Conservation (phyloP, 371 early-diverging fungal genomes). For the Mucor circinelloides region DNA sequence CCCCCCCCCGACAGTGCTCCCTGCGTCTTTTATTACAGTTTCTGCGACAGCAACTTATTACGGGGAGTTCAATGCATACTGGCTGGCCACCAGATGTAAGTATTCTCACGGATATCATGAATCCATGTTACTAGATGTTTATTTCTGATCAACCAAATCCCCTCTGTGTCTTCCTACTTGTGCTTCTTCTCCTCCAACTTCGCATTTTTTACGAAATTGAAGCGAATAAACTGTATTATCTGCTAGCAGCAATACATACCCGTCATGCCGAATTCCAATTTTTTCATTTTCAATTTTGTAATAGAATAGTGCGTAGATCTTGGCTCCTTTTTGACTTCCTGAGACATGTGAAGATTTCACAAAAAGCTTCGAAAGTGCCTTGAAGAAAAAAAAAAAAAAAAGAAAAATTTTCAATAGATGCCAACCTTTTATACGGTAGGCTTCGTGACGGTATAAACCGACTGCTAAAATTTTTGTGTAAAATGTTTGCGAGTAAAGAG, state of each 20-base stretch:
- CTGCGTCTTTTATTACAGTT: too few relatives aligned
- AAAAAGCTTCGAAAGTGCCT: conserved; percentile 40
- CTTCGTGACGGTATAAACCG: conserved; percentile 6
- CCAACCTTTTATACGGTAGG: background rate
- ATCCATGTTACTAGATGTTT: too few relatives aligned
- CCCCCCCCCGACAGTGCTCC: too few relatives aligned
- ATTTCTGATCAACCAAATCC: too few relatives aligned
- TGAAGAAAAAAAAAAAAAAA: conserved; percentile 27
- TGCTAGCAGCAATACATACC: background rate
- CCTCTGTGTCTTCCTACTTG: too few relatives aligned
- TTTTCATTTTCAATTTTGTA: conserved; percentile 18
- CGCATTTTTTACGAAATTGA: too few relatives aligned
- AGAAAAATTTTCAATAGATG: background rate
- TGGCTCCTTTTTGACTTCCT: conserved; percentile 35
- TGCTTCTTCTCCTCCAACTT: too few relatives aligned
- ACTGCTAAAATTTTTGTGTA: conserved; percentile 10
- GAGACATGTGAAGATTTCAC: conserved; percentile 30
- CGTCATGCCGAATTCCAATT: background rate
- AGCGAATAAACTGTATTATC: background rate
- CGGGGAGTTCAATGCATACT: too few relatives aligned
- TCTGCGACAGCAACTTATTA: too few relatives aligned
- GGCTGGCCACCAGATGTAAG: too few relatives aligned
- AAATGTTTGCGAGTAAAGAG: background rate
- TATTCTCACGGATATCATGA: too few relatives aligned
- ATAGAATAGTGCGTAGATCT: conserved; percentile 20